A percentile compares a stretch with the other conserved stretches of the same genome.
Evolutionary conservation across 2,329 filamentous ascomycete species (phyloP).

Genomic region (Neofusicoccum cordaticola): DNA sequence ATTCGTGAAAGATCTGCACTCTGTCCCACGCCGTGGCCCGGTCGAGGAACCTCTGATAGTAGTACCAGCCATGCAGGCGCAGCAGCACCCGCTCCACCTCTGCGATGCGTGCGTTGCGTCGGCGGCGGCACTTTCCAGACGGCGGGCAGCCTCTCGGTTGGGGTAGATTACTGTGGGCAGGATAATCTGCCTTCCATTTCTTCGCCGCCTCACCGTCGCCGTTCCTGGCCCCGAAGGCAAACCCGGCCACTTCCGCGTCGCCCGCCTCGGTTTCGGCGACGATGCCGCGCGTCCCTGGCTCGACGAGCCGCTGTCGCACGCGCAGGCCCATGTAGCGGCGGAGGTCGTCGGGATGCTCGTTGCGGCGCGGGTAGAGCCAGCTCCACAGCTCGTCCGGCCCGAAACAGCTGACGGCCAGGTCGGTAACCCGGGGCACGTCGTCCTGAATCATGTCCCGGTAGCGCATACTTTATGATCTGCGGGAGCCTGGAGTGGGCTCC

Average conservation of each 20-base stretch:
- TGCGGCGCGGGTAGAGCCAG: not conserved
- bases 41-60: not conserved
- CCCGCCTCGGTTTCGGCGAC: not conserved
- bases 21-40: not conserved
- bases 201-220: not conserved
- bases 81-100: not conserved
- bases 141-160: too few species aligned
- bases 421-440: not conserved
- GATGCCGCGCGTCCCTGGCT: not conserved
- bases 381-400: not conserved
- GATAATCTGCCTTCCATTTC: not conserved
- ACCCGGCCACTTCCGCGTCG: not conserved
- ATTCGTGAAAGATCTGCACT: not conserved
- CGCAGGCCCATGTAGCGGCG: too few species aligned
- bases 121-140: too few species aligned
- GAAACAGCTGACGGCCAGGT: not conserved
- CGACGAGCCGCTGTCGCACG: too few species aligned
- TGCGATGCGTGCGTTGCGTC: not conserved
- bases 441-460: conserved; percentile 1
- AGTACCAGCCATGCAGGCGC: not conserved
- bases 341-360: not conserved
- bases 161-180: not conserved
- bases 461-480: not conserved
- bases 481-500: not conserved
- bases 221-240: not conserved